Percentiles rank a stretch among this genome's conserved stretches.
phyloP scores from a whole-genome alignment of 495 filamentous ascomycete genomes.

The Podospora australis region DNA sequence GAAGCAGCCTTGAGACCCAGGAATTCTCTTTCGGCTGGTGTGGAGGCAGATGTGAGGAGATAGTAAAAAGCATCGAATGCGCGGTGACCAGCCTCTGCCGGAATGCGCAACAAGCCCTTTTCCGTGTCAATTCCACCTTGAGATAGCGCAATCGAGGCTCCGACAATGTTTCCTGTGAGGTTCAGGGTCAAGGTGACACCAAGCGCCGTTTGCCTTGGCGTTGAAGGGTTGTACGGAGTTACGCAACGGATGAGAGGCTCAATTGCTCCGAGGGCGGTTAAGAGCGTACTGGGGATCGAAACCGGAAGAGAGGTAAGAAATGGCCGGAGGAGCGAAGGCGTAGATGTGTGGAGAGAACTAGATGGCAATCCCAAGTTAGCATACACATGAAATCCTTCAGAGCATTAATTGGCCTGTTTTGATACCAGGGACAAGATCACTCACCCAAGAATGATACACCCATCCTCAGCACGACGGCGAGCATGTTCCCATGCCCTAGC shows the following conservation, averaged over 20 bases:
- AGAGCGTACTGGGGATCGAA: constrained; percentile 63
- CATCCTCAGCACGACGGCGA: constrained; percentile 87
- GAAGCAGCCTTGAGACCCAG: constrained; percentile 77
- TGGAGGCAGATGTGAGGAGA: constrained; percentile 81
- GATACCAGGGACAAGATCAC: constrained; percentile 17
- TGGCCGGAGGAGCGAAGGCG: constrained; percentile 75
- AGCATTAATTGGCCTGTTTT: not conserved
- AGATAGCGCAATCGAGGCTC: constrained; percentile 70
- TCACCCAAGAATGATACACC: constrained; percentile 84
- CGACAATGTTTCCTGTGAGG: constrained; percentile 69
- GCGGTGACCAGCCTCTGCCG: constrained; percentile 71
- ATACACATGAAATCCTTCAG: not conserved
- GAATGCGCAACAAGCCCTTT: constrained; percentile 75
- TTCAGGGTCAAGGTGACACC: constrained; percentile 75
- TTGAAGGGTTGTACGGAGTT: constrained; percentile 82
- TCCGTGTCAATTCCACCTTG: constrained; percentile 81
- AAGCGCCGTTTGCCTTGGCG: constrained; percentile 73
- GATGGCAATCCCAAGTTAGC: constrained; percentile 2
- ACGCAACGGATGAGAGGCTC: constrained; percentile 81
- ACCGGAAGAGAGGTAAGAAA: constrained; percentile 78
- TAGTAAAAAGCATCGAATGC: constrained; percentile 99
- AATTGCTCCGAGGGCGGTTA: constrained; percentile 68
- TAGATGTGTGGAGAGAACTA: constrained; percentile 82
- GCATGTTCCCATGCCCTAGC: constrained; percentile 95
- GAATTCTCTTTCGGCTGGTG: constrained; percentile 84